Base-by-base conservation (phyloP, 305 asterid genomes). In the Fraxinus xanthoxyloides region DNA sequence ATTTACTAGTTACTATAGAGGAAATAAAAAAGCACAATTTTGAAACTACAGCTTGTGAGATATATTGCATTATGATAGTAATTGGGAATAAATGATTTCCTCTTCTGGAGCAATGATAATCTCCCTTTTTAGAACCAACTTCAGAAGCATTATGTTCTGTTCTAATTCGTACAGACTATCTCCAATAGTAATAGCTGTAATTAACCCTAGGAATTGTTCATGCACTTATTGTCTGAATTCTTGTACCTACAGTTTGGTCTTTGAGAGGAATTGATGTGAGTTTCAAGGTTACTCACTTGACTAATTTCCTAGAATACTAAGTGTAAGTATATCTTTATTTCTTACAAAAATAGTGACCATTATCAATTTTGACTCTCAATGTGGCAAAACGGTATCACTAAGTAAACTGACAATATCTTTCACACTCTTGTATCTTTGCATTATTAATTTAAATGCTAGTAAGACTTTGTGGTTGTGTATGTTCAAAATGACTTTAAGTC, bases 381-480 rank as follows among this genome's bases (percentile, higher is more conserved):
- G 34, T 82, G 78, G 78, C 46, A 43, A 54, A 54, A 26, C 76
- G 54, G 76, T 78, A 38, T 32, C 76, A 72, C 21, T 19, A 81
- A 72, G 51, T 79, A 17, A 40, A 56, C 24, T 75, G 75, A 73
- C 21, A 26, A 72, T 80, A n/a, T 70, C 72, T 77, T 77, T 65
- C 23, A 74, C 54, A 72, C 59, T 43, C 78, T 81, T 72, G 72
- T 23, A 75, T 69, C 54, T 36, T 76, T 59, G 63, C 46, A 43
- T 34, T 75, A 5, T 32, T 74, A 13, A 19, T 40, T 40, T 40
- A 40, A 40, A 40, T 40, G 51, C 51, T 10, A 40, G 51, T 40
- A 13, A 13, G 56, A 46, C 56, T 46, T 46, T 15, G 56, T 72
- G 67, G 63, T 19, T 70, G 75, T 81, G 46, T 48, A 40, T 75